Conservation (phyloP, 768 basidiomycete species). For the Russula vinacea region DNA sequence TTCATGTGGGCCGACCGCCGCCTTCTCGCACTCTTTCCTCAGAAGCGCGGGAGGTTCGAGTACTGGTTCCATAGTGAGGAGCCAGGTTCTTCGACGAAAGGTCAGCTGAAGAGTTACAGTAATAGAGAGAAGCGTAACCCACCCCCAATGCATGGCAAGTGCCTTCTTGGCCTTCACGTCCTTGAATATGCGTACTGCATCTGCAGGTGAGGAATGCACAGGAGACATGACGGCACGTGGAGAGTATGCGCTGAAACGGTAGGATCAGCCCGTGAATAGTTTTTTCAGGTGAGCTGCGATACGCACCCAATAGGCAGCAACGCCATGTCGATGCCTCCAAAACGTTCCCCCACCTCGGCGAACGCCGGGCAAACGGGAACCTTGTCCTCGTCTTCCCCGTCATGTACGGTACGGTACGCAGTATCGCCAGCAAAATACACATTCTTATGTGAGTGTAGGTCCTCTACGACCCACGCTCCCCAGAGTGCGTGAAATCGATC, state of each 20-base stretch:
- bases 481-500: constrained; percentile 61
- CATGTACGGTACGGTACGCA: constrained; percentile 49
- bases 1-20: constrained; percentile 49
- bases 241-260: constrained; percentile 50
- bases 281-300: constrained; percentile 2
- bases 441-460: constrained; percentile 47
- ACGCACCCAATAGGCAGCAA: constrained; percentile 64
- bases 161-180: constrained; percentile 59
- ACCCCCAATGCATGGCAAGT: constrained; percentile 73
- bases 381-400: constrained; percentile 46
- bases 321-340: constrained; percentile 64
- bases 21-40: constrained; percentile 49
- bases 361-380: constrained; percentile 69
- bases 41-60: constrained; percentile 58
- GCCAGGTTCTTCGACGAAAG: constrained; percentile 46
- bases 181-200: constrained; percentile 65
- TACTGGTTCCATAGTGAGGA: constrained; percentile 52
- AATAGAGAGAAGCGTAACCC: constrained; percentile 25
- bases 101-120: neutral
- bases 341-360: constrained; percentile 59
- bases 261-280: neutral
- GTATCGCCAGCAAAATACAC: constrained; percentile 74
- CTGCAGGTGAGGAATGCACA: constrained; percentile 63
- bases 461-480: constrained; percentile 65
- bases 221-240: constrained; percentile 55